Evolutionary conservation across 495 filamentous ascomycete species (phyloP).

Genomic region (Achaetomiella virescens): DNA sequence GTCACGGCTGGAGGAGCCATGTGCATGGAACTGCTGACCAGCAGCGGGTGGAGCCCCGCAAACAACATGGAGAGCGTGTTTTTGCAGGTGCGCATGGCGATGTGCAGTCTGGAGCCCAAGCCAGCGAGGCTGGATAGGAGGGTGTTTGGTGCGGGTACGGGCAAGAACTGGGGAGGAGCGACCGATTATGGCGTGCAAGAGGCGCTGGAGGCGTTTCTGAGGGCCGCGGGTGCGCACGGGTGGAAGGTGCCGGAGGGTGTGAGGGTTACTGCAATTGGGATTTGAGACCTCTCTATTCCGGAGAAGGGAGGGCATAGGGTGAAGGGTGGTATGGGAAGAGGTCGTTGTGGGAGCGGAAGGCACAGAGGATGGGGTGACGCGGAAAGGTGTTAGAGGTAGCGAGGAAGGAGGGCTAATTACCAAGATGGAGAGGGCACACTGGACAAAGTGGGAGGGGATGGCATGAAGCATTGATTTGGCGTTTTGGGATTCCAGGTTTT

Average conservation of each 20-base stretch:
- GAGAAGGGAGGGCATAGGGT: too few relatives aligned
- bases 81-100: conserved; percentile 73
- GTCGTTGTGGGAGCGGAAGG: too few relatives aligned
- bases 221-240: conserved; percentile 63
- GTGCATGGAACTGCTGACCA: conserved; percentile 89
- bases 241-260: conserved; percentile 50
- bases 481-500: neutral
- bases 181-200: conserved; percentile 61
- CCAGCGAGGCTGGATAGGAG: conserved; percentile 56
- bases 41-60: conserved; percentile 70
- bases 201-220: conserved; percentile 64
- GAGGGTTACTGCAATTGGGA: conserved; percentile 15
- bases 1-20: conserved; percentile 82
- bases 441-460: too few relatives aligned
- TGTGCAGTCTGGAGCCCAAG: conserved; percentile 60
- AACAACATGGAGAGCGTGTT: conserved; percentile 73
- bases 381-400: too few relatives aligned
- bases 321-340: too few relatives aligned
- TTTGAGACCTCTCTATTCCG: neutral
- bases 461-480: neutral
- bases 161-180: neutral
- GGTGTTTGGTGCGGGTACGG: neutral
- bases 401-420: too few relatives aligned
- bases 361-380: too few relatives aligned
- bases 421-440: too few relatives aligned